phyloP scores from a whole-genome alignment of 2,329 filamentous ascomycete species.

The Colletotrichum echinochloae region DNA sequence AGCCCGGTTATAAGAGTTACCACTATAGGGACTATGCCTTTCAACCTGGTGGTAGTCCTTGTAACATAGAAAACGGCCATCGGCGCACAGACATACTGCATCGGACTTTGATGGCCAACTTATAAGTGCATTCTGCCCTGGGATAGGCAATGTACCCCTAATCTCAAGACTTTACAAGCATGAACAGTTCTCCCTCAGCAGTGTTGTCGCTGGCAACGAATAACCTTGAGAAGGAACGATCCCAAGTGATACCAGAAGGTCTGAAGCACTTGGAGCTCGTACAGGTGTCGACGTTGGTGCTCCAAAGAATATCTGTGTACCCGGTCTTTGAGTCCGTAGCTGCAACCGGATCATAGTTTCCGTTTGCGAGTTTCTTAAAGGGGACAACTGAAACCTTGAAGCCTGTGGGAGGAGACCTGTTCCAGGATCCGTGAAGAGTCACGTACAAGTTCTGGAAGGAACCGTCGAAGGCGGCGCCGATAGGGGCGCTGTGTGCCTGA shows the following conservation, averaged over 20 bases:
- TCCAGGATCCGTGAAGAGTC: conserved; percentile 72
- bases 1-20: not conserved
- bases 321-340: conserved; percentile 46
- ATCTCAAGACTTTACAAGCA: conserved; percentile 29
- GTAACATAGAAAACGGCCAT: too few relatives aligned
- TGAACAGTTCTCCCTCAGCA: conserved; percentile 44
- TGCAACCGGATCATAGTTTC: conserved; percentile 49
- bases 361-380: conserved; percentile 46
- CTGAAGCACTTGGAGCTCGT: conserved; percentile 44
- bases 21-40: fast-evolving
- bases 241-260: conserved; percentile 44
- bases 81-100: too few relatives aligned
- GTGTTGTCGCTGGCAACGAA: conserved; percentile 45
- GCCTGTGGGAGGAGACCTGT: conserved; percentile 51
- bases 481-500: conserved; percentile 69
- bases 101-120: fast-evolving
- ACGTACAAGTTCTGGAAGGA: conserved; percentile 65
- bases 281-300: conserved; percentile 48
- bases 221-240: conserved; percentile 42
- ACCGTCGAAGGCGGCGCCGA: conserved; percentile 70
- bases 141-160: not conserved
- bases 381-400: conserved; percentile 55
- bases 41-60: too few relatives aligned
- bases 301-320: conserved; percentile 50
- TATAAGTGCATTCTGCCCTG: not conserved